Percentiles rank a stretch among this genome's conserved stretches.
phyloP scores from a whole-genome alignment of 2,329 filamentous ascomycete genomes.

The Ophiosphaerella korrae region DNA sequence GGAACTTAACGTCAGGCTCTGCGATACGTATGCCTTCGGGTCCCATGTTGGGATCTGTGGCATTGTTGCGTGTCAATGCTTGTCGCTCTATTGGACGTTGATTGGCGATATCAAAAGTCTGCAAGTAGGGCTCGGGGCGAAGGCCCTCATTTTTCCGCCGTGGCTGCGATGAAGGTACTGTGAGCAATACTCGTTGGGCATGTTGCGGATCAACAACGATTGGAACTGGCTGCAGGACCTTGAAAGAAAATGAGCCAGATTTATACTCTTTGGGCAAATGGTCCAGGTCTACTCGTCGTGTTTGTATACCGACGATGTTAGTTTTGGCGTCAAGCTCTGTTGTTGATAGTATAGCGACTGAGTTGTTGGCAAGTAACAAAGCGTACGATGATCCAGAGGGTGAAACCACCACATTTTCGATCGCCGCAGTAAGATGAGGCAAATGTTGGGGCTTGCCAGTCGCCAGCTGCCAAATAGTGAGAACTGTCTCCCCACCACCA shows the following conservation, averaged over 20 bases:
- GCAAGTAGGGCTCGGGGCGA: constrained; percentile 66
- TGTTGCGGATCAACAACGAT: constrained; percentile 50
- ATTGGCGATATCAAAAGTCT: constrained; percentile 83
- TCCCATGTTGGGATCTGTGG: constrained; percentile 78
- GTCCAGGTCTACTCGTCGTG: constrained; percentile 39
- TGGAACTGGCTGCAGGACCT: constrained; percentile 37
- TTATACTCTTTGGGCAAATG: constrained; percentile 30
- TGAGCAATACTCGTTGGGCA: constrained; percentile 51
- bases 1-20: constrained; percentile 76
- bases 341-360: constrained; percentile 86
- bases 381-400: constrained; percentile 79
- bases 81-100: constrained; percentile 83
- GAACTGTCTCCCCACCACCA: constrained; percentile 84
- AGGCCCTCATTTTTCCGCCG: constrained; percentile 27
- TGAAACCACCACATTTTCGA: constrained; percentile 85
- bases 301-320: constrained; percentile 83
- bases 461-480: constrained; percentile 92
- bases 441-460: constrained; percentile 82
- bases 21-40: constrained; percentile 72
- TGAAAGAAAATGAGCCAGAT: constrained; percentile 20
- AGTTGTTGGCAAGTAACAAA: constrained; percentile 88
- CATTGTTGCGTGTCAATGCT: constrained; percentile 84
- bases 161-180: constrained; percentile 59
- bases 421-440: constrained; percentile 85
- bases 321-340: constrained; percentile 83